A percentile compares a stretch with the other conserved stretches of the same genome.
Conservation (phyloP, 2,329 filamentous ascomycete genomes). For the Exophiala dermatitidis region DNA sequence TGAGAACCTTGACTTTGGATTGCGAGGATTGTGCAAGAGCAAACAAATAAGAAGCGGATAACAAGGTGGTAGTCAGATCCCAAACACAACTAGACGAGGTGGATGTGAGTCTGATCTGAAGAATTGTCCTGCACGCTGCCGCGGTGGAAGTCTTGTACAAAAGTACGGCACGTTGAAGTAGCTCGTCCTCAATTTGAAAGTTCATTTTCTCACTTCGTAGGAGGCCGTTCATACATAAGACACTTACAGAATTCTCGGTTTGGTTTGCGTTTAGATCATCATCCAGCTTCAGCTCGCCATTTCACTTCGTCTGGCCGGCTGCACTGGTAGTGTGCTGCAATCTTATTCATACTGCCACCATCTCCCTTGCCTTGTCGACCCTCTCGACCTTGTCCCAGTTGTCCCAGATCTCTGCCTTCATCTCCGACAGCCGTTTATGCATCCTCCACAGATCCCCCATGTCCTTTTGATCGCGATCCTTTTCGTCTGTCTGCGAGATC, state of each 20-base stretch:
- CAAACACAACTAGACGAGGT: too few relatives aligned
- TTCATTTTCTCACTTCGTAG: background rate
- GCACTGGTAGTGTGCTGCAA: background rate
- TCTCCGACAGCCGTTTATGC: slow-evolving; percentile 26
- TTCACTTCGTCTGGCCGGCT: too few relatives aligned
- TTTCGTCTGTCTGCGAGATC: slow-evolving; percentile 35
- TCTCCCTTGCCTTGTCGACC: slow-evolving; percentile 9
- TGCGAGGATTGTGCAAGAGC: background rate
- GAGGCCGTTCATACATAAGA: background rate
- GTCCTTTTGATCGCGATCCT: slow-evolving; percentile 42
- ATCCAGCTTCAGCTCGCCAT: too few relatives aligned
- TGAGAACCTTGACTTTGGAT: background rate
- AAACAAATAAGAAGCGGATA: background rate
- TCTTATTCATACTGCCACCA: slow-evolving; percentile 12
- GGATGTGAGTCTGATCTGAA: too few relatives aligned
- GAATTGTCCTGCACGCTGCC: background rate
- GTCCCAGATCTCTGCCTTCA: slow-evolving; percentile 28
- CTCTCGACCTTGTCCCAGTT: slow-evolving; percentile 25
- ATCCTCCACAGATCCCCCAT: slow-evolving; percentile 45
- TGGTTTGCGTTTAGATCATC: too few relatives aligned
- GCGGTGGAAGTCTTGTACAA: background rate
- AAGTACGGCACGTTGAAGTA: too few relatives aligned
- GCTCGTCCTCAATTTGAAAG: background rate
- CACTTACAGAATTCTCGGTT: background rate
- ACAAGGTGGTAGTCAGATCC: too few relatives aligned